Percentiles rank a stretch among this genome's conserved stretches.
Evolutionary conservation across 148 eudicot species (phyloP).

Genomic region (Bassia scoparia): DNA sequence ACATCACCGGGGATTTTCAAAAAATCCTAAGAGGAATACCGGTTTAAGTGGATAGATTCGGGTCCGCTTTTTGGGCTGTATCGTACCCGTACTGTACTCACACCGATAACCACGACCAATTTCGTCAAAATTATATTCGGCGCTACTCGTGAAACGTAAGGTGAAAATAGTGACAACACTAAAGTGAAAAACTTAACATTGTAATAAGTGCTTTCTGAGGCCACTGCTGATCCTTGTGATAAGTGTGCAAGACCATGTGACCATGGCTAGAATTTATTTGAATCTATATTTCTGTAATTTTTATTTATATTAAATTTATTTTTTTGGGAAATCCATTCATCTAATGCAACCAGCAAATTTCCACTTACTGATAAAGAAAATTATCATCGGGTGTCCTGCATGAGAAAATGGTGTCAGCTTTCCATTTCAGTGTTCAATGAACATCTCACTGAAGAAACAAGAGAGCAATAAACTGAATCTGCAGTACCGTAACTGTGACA

Average conservation of each 20-base stretch:
- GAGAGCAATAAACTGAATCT: constrained; percentile 75
- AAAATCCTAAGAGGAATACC: too few relatives aligned
- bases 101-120: too few relatives aligned
- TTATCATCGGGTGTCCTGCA: constrained; percentile 71
- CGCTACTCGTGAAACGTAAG: too few relatives aligned
- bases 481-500: constrained; percentile 62
- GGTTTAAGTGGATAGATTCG: too few relatives aligned
- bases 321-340: not conserved
- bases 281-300: not conserved
- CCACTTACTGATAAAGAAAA: constrained; percentile 50
- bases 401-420: constrained; percentile 91
- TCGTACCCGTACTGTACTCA: too few relatives aligned
- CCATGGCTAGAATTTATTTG: not conserved
- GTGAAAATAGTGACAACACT: too few relatives aligned
- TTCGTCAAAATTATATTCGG: too few relatives aligned
- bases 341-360: constrained; percentile 6
- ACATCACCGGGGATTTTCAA: too few relatives aligned
- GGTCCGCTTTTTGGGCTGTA: too few relatives aligned
- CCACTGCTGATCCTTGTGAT: not conserved
- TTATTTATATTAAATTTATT: too few relatives aligned
- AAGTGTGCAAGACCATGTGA: not conserved
- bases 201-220: not conserved
- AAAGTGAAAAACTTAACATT: too few relatives aligned
- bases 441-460: constrained; percentile 56
- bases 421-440: constrained; percentile 67